Evolutionary conservation across 2,329 filamentous ascomycete genomes (phyloP).

Genomic region (Xylariomycetidae sp.): DNA sequence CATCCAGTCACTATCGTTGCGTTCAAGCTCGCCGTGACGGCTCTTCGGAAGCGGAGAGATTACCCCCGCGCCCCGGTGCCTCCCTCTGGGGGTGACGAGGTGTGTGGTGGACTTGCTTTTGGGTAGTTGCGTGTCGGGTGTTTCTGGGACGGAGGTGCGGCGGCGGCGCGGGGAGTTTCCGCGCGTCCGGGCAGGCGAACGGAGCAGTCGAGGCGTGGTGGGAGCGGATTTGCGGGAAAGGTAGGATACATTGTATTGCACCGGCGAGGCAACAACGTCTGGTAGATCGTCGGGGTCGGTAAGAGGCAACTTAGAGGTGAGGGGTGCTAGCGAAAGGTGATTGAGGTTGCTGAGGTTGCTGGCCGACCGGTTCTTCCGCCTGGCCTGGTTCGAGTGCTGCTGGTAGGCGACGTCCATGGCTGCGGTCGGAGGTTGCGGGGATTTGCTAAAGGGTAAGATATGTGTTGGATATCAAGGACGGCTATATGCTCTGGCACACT

Average conservation of each 20-base stretch:
- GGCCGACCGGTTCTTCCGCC: constrained; percentile 53
- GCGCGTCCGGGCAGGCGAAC: constrained; percentile 45
- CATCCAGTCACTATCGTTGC: constrained; percentile 57
- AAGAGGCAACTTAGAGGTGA: constrained; percentile 56
- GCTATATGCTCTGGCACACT: no score
- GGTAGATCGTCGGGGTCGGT: constrained; percentile 44
- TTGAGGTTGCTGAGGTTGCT: constrained; percentile 51
- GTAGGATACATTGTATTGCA: constrained; percentile 43
- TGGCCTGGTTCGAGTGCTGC: constrained; percentile 50
- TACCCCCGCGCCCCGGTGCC: constrained; percentile 15
- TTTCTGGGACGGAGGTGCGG: constrained; percentile 30
- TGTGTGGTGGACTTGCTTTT: constrained; percentile 62
- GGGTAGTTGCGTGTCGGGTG: constrained; percentile 30
- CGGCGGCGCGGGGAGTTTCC: constrained; percentile 40
- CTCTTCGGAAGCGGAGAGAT: constrained; percentile 22
- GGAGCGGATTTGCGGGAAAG: constrained; percentile 58
- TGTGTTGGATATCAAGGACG: no score
- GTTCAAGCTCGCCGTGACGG: constrained; percentile 30
- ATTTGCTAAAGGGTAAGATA: no score
- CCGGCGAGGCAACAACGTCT: constrained; percentile 29
- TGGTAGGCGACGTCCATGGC: constrained; percentile 57
- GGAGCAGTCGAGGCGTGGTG: constrained; percentile 57
- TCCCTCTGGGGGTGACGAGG: constrained; percentile 29
- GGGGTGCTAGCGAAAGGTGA: constrained; percentile 56
- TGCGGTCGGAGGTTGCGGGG: neutral